Base-by-base conservation (phyloP, 768 basidiomycete genomes). In the Mycena vulgaris region DNA sequence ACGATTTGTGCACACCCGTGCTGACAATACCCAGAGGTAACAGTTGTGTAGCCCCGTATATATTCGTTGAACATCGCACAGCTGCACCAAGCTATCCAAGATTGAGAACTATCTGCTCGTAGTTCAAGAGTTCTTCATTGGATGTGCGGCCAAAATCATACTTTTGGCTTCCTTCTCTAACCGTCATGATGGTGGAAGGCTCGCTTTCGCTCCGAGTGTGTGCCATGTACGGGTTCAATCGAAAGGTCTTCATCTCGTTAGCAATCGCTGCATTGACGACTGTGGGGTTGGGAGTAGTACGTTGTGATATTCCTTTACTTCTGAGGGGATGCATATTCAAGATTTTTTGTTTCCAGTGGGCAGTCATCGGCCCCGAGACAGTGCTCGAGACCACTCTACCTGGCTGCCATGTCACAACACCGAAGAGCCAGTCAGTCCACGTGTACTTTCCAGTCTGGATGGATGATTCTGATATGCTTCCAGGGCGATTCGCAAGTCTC, bases 181-280 rank as follows among this genome's bases (percentile, higher is more conserved):
- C 57, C 5, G 17, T 31, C 4, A 28, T 48, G 7, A 23, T 23
- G 6, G n/a, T 13, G 27, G 49, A 47, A 63, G 63, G 23, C 11
- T 45, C 40, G 19, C 51, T 63, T 8, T 39, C 63, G 0, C 49
- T 53, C 21, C 51, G 63, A 4, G 63, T 63, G 5, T 53, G 39
- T 19, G 63, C 63, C 0, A 63, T 63, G 39, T 55, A 63, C 52
- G 63, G 63, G 13, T 55, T 63, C 52, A 63, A 63, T 16, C 35
- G 39, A n/a, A n/a, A 39, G 10, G 52, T 63, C 2, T 53, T 53
- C 14, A 19, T 27, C 4, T 23, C 51, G 9, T 23, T 53, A 9
- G 25, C 27, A 14, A 31, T 55, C 14, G 63, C 52, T 9, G 52
- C 52, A 4, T 23, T 53, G 13, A 40, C 14, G 6, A 45, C 63